Conservation (phyloP, 2,329 filamentous ascomycete species). For the Bertia moriformis region DNA sequence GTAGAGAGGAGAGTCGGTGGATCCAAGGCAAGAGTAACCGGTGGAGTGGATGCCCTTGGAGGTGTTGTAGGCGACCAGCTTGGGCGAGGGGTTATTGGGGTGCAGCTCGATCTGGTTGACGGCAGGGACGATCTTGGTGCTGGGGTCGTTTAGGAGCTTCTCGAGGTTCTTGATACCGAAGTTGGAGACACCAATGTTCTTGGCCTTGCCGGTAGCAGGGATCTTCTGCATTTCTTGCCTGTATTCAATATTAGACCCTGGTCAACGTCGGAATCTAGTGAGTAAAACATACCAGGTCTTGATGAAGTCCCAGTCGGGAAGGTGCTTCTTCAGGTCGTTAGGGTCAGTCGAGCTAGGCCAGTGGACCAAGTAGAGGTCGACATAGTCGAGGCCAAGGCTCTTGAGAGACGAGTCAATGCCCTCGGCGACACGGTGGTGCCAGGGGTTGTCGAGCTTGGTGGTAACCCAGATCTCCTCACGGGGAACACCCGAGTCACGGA, state of each 20-base stretch:
- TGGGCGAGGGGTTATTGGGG: constrained; percentile 68
- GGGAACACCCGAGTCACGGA: constrained; percentile 48
- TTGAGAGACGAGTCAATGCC: constrained; percentile 44
- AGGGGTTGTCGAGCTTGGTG: constrained; percentile 71
- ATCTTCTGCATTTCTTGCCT: constrained; percentile 58
- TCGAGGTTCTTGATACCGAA: constrained; percentile 71
- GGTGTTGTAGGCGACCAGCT: constrained; percentile 59
- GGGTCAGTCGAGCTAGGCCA: constrained; percentile 56
- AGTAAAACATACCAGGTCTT: constrained; percentile 45
- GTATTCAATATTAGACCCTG: constrained; percentile 1
- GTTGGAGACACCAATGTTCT: constrained; percentile 76
- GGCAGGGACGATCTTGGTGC: constrained; percentile 45
- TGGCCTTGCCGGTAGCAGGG: constrained; percentile 52
- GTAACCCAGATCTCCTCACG: constrained; percentile 57
- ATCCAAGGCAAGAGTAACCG: constrained; percentile 61
- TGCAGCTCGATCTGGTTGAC: constrained; percentile 77
- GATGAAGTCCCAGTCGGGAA: constrained; percentile 67
- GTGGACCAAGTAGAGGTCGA: constrained; percentile 61
- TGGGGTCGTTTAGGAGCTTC: constrained; percentile 54
- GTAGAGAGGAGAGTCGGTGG: constrained; percentile 54
- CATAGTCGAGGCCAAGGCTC: constrained; percentile 46
- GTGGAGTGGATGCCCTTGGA: constrained; percentile 63
- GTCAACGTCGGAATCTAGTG: not conserved
- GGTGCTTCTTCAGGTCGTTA: constrained; percentile 48
- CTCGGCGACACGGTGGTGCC: constrained; percentile 55